These are phyloP conservation scores for Calonectria pteridis DNA, from an alignment of 2,329 filamentous ascomycete genomes.

Conservation along the genomic window DNA sequence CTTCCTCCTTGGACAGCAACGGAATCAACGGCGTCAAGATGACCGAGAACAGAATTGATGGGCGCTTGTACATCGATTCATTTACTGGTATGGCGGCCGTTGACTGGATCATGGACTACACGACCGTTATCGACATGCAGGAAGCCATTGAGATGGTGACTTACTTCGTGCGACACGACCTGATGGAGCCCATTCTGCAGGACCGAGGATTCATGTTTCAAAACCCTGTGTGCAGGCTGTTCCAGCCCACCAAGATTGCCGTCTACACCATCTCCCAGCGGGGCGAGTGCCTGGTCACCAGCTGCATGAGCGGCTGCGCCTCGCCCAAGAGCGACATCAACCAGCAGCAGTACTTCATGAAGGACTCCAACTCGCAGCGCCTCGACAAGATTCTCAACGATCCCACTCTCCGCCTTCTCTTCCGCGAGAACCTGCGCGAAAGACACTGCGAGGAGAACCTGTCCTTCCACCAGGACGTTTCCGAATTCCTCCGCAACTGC, in stretches of 20 bases:
- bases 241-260: conserved; percentile 88
- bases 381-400: conserved; percentile 94
- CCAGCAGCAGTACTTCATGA: conserved; percentile 66
- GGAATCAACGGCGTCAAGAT: conserved; percentile 73
- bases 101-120: conserved; percentile 98
- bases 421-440: conserved; percentile 93
- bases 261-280: conserved; percentile 88
- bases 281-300: conserved; percentile 75
- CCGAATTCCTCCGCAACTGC: conserved; percentile 83
- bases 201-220: conserved; percentile 76
- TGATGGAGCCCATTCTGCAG: conserved; percentile 80
- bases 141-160: conserved; percentile 87
- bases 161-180: conserved; percentile 86
- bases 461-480: conserved; percentile 94
- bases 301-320: conserved; percentile 63
- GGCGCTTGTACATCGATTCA: conserved; percentile 82
- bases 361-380: conserved; percentile 93
- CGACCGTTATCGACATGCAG: conserved; percentile 88
- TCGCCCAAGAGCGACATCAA: conserved; percentile 63
- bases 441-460: conserved; percentile 98
- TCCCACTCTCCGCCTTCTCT: conserved; percentile 86
- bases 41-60: conserved; percentile 83
- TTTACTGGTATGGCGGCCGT: conserved; percentile 78
- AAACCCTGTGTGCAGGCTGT: conserved; percentile 71
- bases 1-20: conserved; percentile 58